These are phyloP conservation scores for Leishmania gerbilli DNA, from an alignment of 208 protist genomes.

Conservation along the genomic window DNA sequence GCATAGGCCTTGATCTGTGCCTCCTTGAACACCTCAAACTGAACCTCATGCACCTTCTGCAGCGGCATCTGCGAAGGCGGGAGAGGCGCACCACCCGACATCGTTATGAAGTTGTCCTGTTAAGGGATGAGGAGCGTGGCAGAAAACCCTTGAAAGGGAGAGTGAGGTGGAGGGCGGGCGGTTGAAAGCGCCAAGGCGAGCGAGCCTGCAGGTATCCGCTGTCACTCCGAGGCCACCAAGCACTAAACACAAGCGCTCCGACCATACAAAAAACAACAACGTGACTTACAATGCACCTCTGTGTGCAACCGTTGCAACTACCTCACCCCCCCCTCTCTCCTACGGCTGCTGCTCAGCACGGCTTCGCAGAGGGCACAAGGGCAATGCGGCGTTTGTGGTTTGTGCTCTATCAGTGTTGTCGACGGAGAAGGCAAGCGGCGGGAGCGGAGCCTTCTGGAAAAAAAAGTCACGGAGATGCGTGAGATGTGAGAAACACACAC, in stretches of 20 bases:
- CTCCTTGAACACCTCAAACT: conserved; percentile 90
- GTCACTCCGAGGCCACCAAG: not conserved
- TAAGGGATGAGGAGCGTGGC: not conserved
- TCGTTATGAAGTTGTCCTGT: conserved; percentile 14
- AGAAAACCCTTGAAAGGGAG: not conserved
- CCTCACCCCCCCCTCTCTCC: not conserved
- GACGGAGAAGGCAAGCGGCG: not conserved
- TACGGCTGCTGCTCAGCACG: not conserved
- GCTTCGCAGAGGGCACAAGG: too few relatives aligned
- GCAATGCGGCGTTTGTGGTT: not conserved
- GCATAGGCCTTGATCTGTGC: conserved; percentile 87
- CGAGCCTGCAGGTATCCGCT: not conserved
- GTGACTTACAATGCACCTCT: not conserved
- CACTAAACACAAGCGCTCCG: not conserved
- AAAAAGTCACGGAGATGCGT: not conserved
- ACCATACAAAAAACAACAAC: not conserved
- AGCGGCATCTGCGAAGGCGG: conserved; percentile 81
- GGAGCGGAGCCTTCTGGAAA: not conserved
- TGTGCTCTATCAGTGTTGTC: not conserved
- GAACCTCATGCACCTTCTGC: conserved; percentile 76
- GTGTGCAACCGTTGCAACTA: not conserved
- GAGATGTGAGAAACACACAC: not conserved
- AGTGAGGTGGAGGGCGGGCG: not conserved
- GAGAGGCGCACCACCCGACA: conserved; percentile 83
- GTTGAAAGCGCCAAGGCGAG: not conserved